Conservation (phyloP, 768 basidiomycete genomes). For the Panaeolus papilionaceus region DNA sequence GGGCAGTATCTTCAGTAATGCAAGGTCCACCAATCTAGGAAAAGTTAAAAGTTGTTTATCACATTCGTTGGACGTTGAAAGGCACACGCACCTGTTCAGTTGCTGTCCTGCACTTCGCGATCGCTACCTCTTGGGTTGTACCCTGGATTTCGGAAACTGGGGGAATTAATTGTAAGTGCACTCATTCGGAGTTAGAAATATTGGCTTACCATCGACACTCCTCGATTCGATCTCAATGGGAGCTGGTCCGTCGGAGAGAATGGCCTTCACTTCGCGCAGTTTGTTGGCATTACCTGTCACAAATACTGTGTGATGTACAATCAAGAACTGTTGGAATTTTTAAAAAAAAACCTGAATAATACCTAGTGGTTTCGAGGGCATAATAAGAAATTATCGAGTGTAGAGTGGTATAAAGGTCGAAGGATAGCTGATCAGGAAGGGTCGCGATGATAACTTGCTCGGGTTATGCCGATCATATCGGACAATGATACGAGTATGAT, state of each 20-base stretch:
- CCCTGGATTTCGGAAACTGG: slow-evolving; percentile 95
- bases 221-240: slow-evolving; percentile 80
- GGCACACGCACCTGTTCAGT: slow-evolving; percentile 67
- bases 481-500: background rate
- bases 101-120: slow-evolving; percentile 84
- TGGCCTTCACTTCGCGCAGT: slow-evolving; percentile 84
- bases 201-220: slow-evolving; percentile 76
- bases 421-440: background rate
- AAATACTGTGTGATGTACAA: slow-evolving; percentile 63
- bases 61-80: background rate
- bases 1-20: slow-evolving; percentile 92
- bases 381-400: slow-evolving; percentile 10
- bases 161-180: slow-evolving; percentile 5
- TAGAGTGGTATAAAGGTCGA: background rate
- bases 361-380: slow-evolving; percentile 27
- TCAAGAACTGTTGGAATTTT: background rate
- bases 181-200: slow-evolving; percentile 1
- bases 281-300: slow-evolving; percentile 97
- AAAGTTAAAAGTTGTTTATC: background rate
- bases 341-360: background rate
- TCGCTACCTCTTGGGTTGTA: slow-evolving; percentile 88
- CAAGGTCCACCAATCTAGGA: slow-evolving; percentile 54
- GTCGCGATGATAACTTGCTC: background rate
- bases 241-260: slow-evolving; percentile 67
- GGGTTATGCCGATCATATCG: slow-evolving; percentile 1